Percentiles rank a stretch among this genome's conserved stretches.
These are phyloP conservation scores for Turritis glabra DNA, from an alignment of 345 rosid genomes.

Conservation along the genomic window DNA sequence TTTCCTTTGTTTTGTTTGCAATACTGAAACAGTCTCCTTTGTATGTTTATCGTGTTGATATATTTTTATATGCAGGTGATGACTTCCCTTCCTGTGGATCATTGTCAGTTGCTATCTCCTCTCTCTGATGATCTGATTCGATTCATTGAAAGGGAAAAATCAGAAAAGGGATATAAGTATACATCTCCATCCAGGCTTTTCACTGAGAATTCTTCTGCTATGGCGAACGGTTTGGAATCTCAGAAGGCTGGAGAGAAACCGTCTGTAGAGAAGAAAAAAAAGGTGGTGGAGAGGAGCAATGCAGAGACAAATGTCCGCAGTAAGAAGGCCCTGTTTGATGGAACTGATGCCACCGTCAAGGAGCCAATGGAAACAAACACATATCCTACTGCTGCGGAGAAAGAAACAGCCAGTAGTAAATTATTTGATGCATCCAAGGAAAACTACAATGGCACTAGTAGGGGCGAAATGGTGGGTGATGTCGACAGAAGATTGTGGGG, in stretches of 20 bases:
- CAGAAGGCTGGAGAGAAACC: constrained; percentile 51
- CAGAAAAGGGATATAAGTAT: constrained; percentile 42
- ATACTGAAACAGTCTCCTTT: constrained; percentile 20
- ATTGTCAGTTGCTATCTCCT: constrained; percentile 65
- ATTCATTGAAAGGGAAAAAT: constrained; percentile 47
- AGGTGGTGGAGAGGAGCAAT: constrained; percentile 48
- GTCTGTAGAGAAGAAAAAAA: constrained; percentile 47
- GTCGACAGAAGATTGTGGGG: constrained; percentile 45
- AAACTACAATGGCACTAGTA: constrained; percentile 35
- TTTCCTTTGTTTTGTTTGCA: constrained; percentile 33
- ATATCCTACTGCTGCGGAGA: constrained; percentile 25
- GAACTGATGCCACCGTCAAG: constrained; percentile 30
- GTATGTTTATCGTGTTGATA: constrained; percentile 39
- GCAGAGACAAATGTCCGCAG: constrained; percentile 45
- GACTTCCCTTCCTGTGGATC: constrained; percentile 67
- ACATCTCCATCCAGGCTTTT: constrained; percentile 38
- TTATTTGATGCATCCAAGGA: constrained; percentile 42
- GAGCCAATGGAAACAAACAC: constrained; percentile 32
- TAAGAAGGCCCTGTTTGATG: constrained; percentile 43
- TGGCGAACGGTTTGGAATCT: constrained; percentile 42
- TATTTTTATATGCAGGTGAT: constrained; percentile 60
- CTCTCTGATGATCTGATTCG: constrained; percentile 59
- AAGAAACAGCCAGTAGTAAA: constrained; percentile 38
- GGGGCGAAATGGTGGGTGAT: constrained; percentile 49
- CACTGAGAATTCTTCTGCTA: constrained; percentile 38